A percentile compares a stretch with the other conserved stretches of the same genome.
These are phyloP conservation scores for Lepidium africanum DNA, from an alignment of 345 rosid species.

Conservation along the genomic window DNA sequence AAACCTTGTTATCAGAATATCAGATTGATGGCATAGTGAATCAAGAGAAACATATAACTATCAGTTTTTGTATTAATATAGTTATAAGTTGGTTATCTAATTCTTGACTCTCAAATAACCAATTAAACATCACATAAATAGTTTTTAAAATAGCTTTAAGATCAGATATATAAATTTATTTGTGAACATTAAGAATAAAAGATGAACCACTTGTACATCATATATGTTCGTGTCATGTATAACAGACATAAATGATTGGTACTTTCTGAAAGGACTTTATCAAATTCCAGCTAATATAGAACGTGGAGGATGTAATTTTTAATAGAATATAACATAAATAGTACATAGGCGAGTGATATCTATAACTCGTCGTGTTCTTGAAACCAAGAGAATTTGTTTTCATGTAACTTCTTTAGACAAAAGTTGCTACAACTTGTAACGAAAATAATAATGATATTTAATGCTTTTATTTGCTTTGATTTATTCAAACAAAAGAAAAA, in stretches of 20 bases:
- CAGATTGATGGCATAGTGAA: too few relatives aligned
- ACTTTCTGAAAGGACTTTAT: background rate
- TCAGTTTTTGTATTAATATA: too few relatives aligned
- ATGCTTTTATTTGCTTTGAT: background rate
- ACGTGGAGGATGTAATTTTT: constrained; percentile 3
- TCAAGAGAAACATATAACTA: too few relatives aligned
- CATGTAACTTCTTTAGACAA: background rate
- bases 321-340: background rate
- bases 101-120: too few relatives aligned
- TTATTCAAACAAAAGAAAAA: constrained; percentile 3
- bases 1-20: too few relatives aligned
- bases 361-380: constrained; percentile 5
- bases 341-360: background rate
- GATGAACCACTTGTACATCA: background rate
- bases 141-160: too few relatives aligned
- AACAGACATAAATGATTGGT: constrained; percentile 4
- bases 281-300: background rate
- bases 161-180: too few relatives aligned
- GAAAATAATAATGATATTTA: background rate
- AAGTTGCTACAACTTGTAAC: background rate
- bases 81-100: too few relatives aligned
- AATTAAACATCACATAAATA: too few relatives aligned
- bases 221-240: constrained; percentile 17
- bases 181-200: background rate
- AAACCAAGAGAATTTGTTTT: background rate